A percentile compares a stretch with the other conserved stretches of the same genome.
These are phyloP conservation scores for Hanseniaspora lachancei DNA, from an alignment of 805 yeast genomes.

Conservation along the genomic window DNA sequence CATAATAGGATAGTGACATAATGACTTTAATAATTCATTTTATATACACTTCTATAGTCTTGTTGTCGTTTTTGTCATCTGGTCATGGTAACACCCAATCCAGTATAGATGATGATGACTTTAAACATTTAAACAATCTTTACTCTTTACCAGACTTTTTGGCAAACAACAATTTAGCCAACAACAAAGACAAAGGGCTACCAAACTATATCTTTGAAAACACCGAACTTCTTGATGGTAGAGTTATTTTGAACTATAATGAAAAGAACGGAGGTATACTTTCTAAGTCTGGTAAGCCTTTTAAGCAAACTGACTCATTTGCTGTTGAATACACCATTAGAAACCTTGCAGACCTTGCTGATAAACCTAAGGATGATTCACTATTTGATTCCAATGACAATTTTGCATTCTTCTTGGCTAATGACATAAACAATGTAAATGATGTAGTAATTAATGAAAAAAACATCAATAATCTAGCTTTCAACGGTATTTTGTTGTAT, in stretches of 20 bases:
- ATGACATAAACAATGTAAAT: neutral
- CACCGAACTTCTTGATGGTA: conserved; percentile 7
- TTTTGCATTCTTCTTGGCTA: conserved; percentile 6
- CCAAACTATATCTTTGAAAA: conserved; percentile 6
- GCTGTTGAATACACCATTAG: conserved; percentile 7
- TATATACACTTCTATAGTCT: neutral
- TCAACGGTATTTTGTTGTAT: conserved; percentile 51
- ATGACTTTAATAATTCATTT: neutral
- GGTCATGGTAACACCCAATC: neutral
- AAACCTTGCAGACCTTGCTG: conserved; percentile 3
- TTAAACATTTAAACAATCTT: conserved; percentile 4
- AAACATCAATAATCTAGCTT: conserved; percentile 21
- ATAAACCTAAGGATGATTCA: neutral
- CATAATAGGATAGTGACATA: too few species aligned
- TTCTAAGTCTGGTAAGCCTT: conserved; percentile 4
- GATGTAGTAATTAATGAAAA: neutral
- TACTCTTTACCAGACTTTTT: conserved; percentile 7
- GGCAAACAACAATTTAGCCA: neutral
- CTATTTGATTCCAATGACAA: conserved; percentile 8
- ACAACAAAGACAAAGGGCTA: conserved; percentile 10
- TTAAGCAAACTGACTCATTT: conserved; percentile 1
- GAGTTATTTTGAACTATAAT: conserved; percentile 7
- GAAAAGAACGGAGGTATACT: conserved; percentile 4
- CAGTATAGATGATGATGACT: conserved; percentile 1
- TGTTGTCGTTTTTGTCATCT: neutral